These are phyloP conservation scores for Emiliania huxleyi DNA, from an alignment of 78 protist genomes.

Conservation along the genomic window DNA sequence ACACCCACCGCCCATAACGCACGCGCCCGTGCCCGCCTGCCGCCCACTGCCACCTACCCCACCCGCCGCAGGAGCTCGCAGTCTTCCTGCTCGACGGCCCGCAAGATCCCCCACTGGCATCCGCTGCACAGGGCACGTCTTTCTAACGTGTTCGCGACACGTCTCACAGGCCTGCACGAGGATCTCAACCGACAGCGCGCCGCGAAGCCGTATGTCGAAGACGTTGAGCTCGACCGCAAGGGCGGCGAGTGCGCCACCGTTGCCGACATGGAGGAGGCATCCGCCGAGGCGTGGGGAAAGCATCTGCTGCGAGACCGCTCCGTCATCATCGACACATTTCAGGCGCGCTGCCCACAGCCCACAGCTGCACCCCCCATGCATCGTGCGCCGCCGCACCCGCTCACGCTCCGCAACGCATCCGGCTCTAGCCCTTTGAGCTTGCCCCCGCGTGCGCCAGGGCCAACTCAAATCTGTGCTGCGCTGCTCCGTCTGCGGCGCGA, in stretches of 20 bases:
- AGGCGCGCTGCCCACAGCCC: too few species aligned
- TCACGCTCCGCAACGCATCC: too few species aligned
- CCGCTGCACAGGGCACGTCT: background rate
- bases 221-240: background rate
- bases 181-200: background rate
- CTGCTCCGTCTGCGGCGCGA: too few species aligned
- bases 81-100: background rate
- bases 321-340: background rate
- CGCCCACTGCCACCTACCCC: background rate
- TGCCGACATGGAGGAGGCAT: background rate
- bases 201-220: too few species aligned
- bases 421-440: too few species aligned
- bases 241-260: background rate
- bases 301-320: background rate
- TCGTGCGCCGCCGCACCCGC: too few species aligned
- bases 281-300: background rate
- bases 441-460: too few species aligned
- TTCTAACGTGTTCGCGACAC: background rate
- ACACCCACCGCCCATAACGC: background rate
- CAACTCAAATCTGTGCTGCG: too few species aligned
- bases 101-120: background rate
- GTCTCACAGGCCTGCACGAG: background rate
- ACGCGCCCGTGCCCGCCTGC: background rate
- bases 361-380: too few species aligned
- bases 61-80: background rate